Evolutionary conservation across 495 filamentous ascomycete species (phyloP).

Genomic region (Hyaloscypha bicolor): DNA sequence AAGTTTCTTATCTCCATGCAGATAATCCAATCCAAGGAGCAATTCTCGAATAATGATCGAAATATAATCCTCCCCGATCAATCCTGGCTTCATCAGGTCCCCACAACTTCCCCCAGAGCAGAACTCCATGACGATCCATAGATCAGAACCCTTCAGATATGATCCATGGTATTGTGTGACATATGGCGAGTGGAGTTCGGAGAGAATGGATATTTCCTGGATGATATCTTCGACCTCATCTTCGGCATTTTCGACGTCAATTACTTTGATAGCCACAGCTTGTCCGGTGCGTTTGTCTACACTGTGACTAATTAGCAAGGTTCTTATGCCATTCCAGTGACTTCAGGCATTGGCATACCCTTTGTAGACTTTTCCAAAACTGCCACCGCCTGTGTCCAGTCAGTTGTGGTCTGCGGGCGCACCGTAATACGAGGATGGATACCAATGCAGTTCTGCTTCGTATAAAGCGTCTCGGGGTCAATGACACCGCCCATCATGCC

Average conservation of each 20-base stretch:
- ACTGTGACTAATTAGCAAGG: slow-evolving; percentile 49
- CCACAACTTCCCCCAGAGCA: slow-evolving; percentile 92
- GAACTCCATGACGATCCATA: slow-evolving; percentile 99
- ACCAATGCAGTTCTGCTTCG: slow-evolving; percentile 94
- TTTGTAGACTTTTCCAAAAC: slow-evolving; percentile 96
- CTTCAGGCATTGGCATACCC: slow-evolving; percentile 55
- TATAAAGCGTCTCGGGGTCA: slow-evolving; percentile 87
- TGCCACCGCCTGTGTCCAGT: slow-evolving; percentile 66
- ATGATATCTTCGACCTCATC: slow-evolving; percentile 99
- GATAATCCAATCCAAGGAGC: slow-evolving; percentile 85
- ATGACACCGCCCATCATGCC: slow-evolving; percentile 39
- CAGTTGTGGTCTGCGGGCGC: slow-evolving; percentile 17
- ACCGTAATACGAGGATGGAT: slow-evolving; percentile 32
- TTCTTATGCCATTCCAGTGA: background rate
- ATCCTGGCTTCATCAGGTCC: slow-evolving; percentile 87
- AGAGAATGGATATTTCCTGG: slow-evolving; percentile 94
- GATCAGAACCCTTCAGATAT: slow-evolving; percentile 88
- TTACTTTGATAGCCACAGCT: slow-evolving; percentile 91
- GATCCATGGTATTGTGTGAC: slow-evolving; percentile 98
- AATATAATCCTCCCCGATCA: slow-evolving; percentile 93
- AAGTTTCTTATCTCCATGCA: slow-evolving; percentile 93
- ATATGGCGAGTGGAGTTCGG: slow-evolving; percentile 88
- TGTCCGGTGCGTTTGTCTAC: slow-evolving; percentile 84
- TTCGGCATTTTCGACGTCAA: slow-evolving; percentile 97
- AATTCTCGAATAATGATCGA: slow-evolving; percentile 91